A percentile compares a stretch with the other conserved stretches of the same genome.
phyloP scores from a whole-genome alignment of 1,284 basidiomycete genomes.

The Coriolopsis trogii region DNA sequence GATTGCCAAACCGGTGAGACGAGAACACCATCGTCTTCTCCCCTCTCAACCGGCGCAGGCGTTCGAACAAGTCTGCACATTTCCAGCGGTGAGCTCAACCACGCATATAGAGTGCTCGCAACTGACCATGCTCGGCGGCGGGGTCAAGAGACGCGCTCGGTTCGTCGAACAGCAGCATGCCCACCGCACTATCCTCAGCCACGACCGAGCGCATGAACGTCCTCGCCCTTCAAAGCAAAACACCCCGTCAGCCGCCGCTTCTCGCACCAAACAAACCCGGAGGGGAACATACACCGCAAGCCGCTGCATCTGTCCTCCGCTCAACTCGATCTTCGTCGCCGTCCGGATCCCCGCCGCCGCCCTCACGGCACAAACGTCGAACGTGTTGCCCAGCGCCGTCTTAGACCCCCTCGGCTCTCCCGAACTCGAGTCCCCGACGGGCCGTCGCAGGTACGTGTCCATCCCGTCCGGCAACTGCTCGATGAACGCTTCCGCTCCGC shows the following conservation, averaged over 20 bases:
- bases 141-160: slow-evolving; percentile 77
- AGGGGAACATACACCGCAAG: slow-evolving; percentile 63
- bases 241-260: too few species aligned
- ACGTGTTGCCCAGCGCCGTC: slow-evolving; percentile 58
- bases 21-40: slow-evolving; percentile 71
- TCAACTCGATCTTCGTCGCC: slow-evolving; percentile 47
- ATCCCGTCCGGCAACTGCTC: slow-evolving; percentile 64
- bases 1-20: slow-evolving; percentile 69
- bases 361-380: slow-evolving; percentile 55
- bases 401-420: slow-evolving; percentile 63
- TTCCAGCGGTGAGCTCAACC: not conserved
- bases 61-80: slow-evolving; percentile 56
- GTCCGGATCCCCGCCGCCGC: slow-evolving; percentile 44
- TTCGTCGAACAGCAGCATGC: slow-evolving; percentile 75
- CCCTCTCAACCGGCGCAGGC: slow-evolving; percentile 50
- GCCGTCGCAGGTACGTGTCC: slow-evolving; percentile 70
- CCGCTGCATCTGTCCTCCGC: slow-evolving; percentile 79
- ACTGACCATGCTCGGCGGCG: slow-evolving; percentile 66
- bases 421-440: slow-evolving; percentile 68
- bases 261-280: not conserved
- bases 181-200: slow-evolving; percentile 52
- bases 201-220: slow-evolving; percentile 76
- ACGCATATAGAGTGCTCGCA: not conserved
- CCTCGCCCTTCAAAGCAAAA: slow-evolving; percentile 52
- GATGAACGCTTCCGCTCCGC: slow-evolving; percentile 69